phyloP scores from a whole-genome alignment of 768 basidiomycete genomes.

The Strobilomyces dryophilus region DNA sequence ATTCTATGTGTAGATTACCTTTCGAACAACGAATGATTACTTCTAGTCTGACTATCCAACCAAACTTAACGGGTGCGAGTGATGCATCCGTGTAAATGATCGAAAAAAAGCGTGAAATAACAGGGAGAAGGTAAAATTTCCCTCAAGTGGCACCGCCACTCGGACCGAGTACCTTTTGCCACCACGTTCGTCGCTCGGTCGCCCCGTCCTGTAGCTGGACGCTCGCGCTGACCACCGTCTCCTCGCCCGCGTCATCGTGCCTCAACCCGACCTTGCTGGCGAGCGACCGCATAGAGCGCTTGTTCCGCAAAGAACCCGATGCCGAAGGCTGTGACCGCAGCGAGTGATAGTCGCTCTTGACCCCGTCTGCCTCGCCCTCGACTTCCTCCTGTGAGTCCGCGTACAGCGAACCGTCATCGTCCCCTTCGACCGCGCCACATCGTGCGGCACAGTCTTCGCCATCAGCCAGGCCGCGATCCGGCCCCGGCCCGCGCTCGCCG shows the following conservation, averaged over 20 bases:
- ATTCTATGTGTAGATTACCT: neutral
- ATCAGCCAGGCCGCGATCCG: neutral
- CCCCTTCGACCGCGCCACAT: conserved; percentile 2
- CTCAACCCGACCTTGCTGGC: conserved; percentile 6
- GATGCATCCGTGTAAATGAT: neutral
- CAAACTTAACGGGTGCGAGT: neutral
- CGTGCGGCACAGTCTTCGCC: neutral
- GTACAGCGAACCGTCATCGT: conserved; percentile 21
- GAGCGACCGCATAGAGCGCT: conserved; percentile 18
- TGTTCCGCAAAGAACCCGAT: conserved; percentile 21
- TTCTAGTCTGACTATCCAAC: neutral
- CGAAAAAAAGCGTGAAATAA: neutral
- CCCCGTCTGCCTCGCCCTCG: conserved; percentile 1
- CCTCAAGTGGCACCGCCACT: neutral
- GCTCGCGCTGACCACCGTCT: neutral
- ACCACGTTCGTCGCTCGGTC: conserved; percentile 27
- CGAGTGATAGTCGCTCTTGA: conserved; percentile 29
- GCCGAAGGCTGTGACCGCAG: conserved; percentile 23
- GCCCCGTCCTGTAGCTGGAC: neutral
- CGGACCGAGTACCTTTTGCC: conserved; percentile 28
- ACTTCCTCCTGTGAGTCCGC: conserved; percentile 17
- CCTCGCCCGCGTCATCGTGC: neutral
- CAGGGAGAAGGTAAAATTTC: neutral
- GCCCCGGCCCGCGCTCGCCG: conserved; percentile 4
- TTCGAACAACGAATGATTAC: neutral